A percentile compares a stretch with the other conserved stretches of the same genome.
These are phyloP conservation scores for Ministeria vibrans DNA, from an alignment of 78 protist genomes.

Conservation along the genomic window DNA sequence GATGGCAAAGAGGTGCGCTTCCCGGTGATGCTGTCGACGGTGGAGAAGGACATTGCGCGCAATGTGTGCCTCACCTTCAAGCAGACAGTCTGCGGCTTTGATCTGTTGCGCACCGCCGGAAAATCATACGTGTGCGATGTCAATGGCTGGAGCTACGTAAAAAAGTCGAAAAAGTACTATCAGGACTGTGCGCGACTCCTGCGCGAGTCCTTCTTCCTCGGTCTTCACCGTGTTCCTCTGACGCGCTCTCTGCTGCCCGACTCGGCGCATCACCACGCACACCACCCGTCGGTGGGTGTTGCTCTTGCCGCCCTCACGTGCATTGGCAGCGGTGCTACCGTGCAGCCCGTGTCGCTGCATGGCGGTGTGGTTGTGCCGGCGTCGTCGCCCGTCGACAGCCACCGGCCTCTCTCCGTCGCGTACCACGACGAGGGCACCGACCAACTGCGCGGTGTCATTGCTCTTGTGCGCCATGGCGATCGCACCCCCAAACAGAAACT, in stretches of 20 bases:
- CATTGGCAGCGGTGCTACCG: no score
- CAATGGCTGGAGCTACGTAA: constrained; percentile 92
- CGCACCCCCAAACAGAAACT: constrained; percentile 64
- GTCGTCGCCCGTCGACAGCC: background rate
- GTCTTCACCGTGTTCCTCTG: background rate
- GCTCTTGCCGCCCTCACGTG: no score
- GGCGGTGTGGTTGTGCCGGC: background rate
- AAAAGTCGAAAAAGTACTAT: constrained; percentile 45
- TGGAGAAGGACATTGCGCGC: constrained; percentile 45
- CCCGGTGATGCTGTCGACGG: constrained; percentile 38
- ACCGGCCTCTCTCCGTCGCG: background rate
- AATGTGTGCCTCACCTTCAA: constrained; percentile 55
- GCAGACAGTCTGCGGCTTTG: constrained; percentile 87
- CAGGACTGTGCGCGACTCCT: constrained; percentile 32
- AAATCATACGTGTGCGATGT: constrained; percentile 88
- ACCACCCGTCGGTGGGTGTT: no score
- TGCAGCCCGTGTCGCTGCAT: no score
- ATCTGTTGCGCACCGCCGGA: constrained; percentile 72
- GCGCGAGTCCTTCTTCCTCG: constrained; percentile 6
- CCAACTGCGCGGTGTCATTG: constrained; percentile 47
- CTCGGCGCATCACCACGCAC: no score
- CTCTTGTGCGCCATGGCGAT: constrained; percentile 52
- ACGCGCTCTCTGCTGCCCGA: background rate
- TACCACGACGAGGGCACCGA: background rate
- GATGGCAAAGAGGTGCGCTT: constrained; percentile 74